phyloP scores from a whole-genome alignment of 257 asterid species.

The Solanum medicagineum region DNA sequence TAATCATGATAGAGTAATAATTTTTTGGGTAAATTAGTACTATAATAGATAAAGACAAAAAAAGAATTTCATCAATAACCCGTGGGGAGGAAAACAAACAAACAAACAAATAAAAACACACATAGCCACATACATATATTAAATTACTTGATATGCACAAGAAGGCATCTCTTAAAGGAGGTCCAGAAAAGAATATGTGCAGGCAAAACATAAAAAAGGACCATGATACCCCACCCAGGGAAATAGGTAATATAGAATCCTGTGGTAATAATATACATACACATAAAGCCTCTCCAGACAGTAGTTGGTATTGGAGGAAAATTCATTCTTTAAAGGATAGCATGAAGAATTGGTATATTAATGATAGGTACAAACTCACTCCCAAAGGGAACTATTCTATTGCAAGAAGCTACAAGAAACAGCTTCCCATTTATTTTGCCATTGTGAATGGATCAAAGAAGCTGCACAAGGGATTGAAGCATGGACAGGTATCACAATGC shows the following conservation, averaged over 20 bases:
- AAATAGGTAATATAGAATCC: neutral
- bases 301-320: too few relatives aligned
- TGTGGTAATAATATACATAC: neutral
- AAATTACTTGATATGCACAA: neutral
- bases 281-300: too few relatives aligned
- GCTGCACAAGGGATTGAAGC: too few relatives aligned
- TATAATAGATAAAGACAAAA: neutral
- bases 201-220: neutral
- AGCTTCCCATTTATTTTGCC: too few relatives aligned
- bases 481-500: too few relatives aligned
- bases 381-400: too few relatives aligned
- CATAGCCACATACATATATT: neutral
- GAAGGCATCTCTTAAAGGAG: neutral
- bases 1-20: neutral
- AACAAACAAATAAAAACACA: neutral
- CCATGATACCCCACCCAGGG: neutral
- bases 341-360: too few relatives aligned
- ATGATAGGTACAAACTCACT: too few relatives aligned
- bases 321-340: too few relatives aligned
- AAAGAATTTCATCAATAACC: neutral
- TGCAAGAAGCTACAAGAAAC: too few relatives aligned
- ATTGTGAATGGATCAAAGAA: too few relatives aligned
- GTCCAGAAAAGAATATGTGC: neutral
- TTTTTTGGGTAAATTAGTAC: neutral
- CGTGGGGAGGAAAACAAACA: neutral